Percentiles rank a stretch among this genome's conserved stretches.
These are phyloP conservation scores for Bruguiera sexangula DNA, from an alignment of 345 rosid species.

Conservation along the genomic window DNA sequence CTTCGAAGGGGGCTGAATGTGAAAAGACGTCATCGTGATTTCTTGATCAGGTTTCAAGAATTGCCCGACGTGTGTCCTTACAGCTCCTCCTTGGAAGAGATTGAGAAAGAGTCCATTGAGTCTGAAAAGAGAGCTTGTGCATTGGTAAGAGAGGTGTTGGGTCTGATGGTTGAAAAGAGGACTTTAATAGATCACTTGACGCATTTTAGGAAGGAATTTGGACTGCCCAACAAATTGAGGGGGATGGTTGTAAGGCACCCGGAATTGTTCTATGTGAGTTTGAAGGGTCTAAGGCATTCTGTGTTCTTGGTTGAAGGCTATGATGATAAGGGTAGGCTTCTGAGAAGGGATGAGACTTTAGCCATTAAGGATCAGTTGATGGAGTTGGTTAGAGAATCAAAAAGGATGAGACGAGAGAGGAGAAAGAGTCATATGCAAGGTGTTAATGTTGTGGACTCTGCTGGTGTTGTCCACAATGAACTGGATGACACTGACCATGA, in stretches of 20 bases:
- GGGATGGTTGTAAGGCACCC: slow-evolving; percentile 76
- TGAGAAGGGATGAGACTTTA: slow-evolving; percentile 52
- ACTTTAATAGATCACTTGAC: slow-evolving; percentile 82
- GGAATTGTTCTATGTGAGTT: slow-evolving; percentile 73
- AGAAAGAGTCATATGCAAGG: slow-evolving; percentile 30
- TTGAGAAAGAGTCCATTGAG: slow-evolving; percentile 53
- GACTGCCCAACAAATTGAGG: slow-evolving; percentile 67
- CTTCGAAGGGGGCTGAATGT: slow-evolving; percentile 74
- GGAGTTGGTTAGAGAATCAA: slow-evolving; percentile 61
- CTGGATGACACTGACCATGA: slow-evolving; percentile 29
- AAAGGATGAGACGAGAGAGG: slow-evolving; percentile 60
- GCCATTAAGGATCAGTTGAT: slow-evolving; percentile 51
- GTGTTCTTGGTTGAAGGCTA: slow-evolving; percentile 68
- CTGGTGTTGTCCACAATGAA: slow-evolving; percentile 11
- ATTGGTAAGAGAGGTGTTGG: slow-evolving; percentile 64
- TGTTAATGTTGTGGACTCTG: slow-evolving; percentile 1
- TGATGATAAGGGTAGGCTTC: slow-evolving; percentile 59
- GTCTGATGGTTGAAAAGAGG: slow-evolving; percentile 67
- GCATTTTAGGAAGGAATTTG: slow-evolving; percentile 81
- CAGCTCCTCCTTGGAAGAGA: slow-evolving; percentile 35
- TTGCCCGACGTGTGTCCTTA: slow-evolving; percentile 70
- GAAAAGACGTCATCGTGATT: slow-evolving; percentile 58
- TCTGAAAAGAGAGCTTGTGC: slow-evolving; percentile 85
- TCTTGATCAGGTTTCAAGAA: slow-evolving; percentile 62
- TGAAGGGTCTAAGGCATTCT: slow-evolving; percentile 76